These are phyloP conservation scores for Podospora appendiculata DNA, from an alignment of 495 filamentous ascomycete genomes.

Conservation along the genomic window DNA sequence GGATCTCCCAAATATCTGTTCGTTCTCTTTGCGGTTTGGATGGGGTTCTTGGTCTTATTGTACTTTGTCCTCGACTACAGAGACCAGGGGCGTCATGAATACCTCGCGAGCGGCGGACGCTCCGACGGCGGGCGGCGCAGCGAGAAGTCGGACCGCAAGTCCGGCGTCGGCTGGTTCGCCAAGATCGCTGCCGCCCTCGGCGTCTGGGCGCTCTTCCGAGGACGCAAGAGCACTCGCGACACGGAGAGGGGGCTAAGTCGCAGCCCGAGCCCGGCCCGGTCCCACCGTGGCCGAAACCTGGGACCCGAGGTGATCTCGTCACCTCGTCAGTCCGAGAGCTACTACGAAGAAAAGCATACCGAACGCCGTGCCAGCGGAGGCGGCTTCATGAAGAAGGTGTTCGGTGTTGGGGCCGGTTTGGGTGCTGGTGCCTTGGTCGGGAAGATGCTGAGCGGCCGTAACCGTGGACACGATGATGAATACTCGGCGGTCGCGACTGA, in stretches of 20 bases:
- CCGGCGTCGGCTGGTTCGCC: constrained; percentile 39
- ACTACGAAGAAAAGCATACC: constrained; percentile 55
- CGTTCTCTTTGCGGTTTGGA: constrained; percentile 72
- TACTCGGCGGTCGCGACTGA: constrained; percentile 47
- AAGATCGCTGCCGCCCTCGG: constrained; percentile 54
- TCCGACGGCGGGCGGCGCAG: constrained; percentile 19
- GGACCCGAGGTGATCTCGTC: constrained; percentile 42
- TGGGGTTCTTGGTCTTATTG: constrained; percentile 53
- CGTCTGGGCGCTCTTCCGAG: constrained; percentile 46
- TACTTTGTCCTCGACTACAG: constrained; percentile 70
- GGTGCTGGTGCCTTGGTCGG: constrained; percentile 60
- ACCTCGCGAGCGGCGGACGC: constrained; percentile 27
- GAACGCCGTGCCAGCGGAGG: constrained; percentile 29
- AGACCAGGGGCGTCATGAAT: constrained; percentile 39
- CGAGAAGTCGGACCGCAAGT: constrained; percentile 20
- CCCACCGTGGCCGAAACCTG: constrained; percentile 25
- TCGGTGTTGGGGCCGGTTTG: constrained; percentile 58
- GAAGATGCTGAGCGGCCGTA: constrained; percentile 53
- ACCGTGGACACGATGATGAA: constrained; percentile 51
- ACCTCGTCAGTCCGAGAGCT: constrained; percentile 39
- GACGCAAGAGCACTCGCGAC: constrained; percentile 29
- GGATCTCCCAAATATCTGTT: constrained; percentile 81
- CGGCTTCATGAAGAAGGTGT: constrained; percentile 56
- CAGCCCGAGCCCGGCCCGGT: constrained; percentile 20
- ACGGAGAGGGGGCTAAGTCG: constrained; percentile 25